A percentile compares a stretch with the other conserved stretches of the same genome.
phyloP scores from a whole-genome alignment of 306 rosid genomes.

The Sophora flavescens region DNA sequence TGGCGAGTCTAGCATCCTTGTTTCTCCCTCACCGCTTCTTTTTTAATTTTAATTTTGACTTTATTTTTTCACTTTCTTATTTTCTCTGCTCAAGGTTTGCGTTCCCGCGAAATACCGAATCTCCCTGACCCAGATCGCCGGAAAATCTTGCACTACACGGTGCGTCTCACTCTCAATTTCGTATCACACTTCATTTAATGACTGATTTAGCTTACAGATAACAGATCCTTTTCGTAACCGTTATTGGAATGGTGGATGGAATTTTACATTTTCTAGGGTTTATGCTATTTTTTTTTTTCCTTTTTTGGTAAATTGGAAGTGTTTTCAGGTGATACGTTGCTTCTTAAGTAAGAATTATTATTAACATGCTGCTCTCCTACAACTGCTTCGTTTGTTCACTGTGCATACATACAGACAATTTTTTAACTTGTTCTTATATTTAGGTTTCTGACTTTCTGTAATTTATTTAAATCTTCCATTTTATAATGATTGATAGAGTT shows the following conservation, averaged over 20 bases:
- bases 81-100: slow-evolving; percentile 42
- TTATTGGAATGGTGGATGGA: slow-evolving; percentile 27
- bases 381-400: slow-evolving; percentile 22
- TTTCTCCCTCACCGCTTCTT: slow-evolving; percentile 43
- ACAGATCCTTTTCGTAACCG: not conserved
- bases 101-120: slow-evolving; percentile 54
- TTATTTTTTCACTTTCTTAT: not conserved
- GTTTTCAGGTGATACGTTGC: not conserved
- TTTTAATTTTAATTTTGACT: not conserved
- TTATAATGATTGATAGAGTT: not conserved
- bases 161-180: slow-evolving; percentile 18
- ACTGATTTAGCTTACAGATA: slow-evolving; percentile 7
- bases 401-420: slow-evolving; percentile 3
- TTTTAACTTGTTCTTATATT: not conserved
- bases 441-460: not conserved
- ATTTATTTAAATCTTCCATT: not conserved
- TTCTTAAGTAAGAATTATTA: slow-evolving; percentile 39
- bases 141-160: slow-evolving; percentile 47
- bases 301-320: slow-evolving; percentile 26
- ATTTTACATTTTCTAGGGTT: slow-evolving; percentile 44
- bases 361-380: not conserved
- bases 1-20: slow-evolving; percentile 35
- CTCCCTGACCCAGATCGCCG: slow-evolving; percentile 58
- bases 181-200: slow-evolving; percentile 32
- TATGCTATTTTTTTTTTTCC: slow-evolving; percentile 24